Evolutionary conservation across 1,139 yeast species (phyloP).

Genomic region (Taphrina deformans): DNA sequence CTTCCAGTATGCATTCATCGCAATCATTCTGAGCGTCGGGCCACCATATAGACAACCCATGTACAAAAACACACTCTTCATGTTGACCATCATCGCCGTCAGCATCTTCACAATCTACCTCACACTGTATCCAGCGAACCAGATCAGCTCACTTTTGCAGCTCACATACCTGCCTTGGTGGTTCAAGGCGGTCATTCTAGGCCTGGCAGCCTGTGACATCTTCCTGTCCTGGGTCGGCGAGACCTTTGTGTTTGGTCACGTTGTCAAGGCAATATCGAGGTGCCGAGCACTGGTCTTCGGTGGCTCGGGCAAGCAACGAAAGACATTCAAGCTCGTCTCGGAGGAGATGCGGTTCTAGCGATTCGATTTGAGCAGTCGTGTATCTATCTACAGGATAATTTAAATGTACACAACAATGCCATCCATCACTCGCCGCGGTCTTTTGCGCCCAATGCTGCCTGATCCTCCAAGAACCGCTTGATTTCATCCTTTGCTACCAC

Average conservation of each 20-base stretch:
- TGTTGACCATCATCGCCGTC: conserved; percentile 59
- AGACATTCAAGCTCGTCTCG: conserved; percentile 45
- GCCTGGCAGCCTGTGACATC: conserved; percentile 56
- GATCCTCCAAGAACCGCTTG: not conserved
- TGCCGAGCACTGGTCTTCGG: conserved; percentile 41
- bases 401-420: not conserved
- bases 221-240: conserved; percentile 54
- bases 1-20: conserved; percentile 83
- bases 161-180: conserved; percentile 59
- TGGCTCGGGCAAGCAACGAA: conserved; percentile 42
- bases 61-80: conserved; percentile 65
- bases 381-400: no score
- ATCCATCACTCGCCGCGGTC: conserved; percentile 5
- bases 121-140: conserved; percentile 38
- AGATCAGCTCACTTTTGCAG: conserved; percentile 47
- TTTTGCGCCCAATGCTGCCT: conserved; percentile 20
- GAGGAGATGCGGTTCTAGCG: conserved; percentile 37
- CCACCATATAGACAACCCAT: conserved; percentile 92
- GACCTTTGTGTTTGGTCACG: conserved; percentile 44
- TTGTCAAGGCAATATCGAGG: conserved; percentile 45
- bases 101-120: conserved; percentile 41
- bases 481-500: not conserved
- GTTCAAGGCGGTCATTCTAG: conserved; percentile 56
- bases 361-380: no score
- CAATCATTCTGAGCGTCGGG: conserved; percentile 80